Evolutionary conservation across 352 stramenopile genomes (phyloP), one percentile per base, ranked within the genome.

Genomic region (Globisporangium mamillatum): DNA sequence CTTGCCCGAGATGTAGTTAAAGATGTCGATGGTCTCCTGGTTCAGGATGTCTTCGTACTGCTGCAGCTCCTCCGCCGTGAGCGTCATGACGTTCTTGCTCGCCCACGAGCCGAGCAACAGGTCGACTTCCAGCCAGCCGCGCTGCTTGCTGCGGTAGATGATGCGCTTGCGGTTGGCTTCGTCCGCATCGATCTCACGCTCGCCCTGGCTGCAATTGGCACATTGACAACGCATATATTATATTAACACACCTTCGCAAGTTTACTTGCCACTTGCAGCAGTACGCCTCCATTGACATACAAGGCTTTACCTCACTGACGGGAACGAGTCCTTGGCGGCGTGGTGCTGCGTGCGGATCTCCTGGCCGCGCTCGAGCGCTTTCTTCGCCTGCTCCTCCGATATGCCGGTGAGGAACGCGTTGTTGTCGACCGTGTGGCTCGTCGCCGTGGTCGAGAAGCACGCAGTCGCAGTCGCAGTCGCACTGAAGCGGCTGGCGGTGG

Each of bases 21-120:
- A 99, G 75, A 98, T 99, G 83, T 99, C 96, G 73, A 98, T 98
- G 9, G 96, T 99, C 80, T 99, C 96, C 70, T 96, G 84, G 79
- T 99, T 99, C 34, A 98, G 78, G 77, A 99, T 98, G 67, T 89
- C 81, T 75, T 99, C 96, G 81, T 98, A 99, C 72, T 98, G 78
- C 72, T 97, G 74, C 27, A 98, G 74, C 72, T 98, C 92, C 7
- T 92, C 77, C 4, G 74, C 68, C 14, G 79, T 77, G 25, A 98
- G 74, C 29, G 67, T 68, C 64, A 91, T 88, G 46, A 98, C 93
- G 81, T 98, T 92, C 71, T 98, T 77, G 67, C 75, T 86, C 14
- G 95, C 95, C 94, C 93, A 99, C 12, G 90, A 97, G 29, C 95
- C 95, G 16, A 99, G 76, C 22, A 99, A 71, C 7, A 99, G 71